Evolutionary conservation across 306 rosid species (phyloP).

Genomic region (Datisca glomerata): DNA sequence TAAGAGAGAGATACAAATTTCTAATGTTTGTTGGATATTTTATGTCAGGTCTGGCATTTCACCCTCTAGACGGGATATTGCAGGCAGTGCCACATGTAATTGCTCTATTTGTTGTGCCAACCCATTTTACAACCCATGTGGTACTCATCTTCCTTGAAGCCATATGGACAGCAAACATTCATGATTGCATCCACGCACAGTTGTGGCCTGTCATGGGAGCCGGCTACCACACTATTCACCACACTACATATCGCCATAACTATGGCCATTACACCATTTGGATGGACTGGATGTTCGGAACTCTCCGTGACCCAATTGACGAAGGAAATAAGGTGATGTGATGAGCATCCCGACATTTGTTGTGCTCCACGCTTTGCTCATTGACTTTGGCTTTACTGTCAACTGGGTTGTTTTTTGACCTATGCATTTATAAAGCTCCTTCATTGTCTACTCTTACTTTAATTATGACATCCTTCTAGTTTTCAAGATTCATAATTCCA

Average conservation of each 20-base stretch:
- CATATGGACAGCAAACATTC: conserved; percentile 86
- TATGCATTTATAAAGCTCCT: too few relatives aligned
- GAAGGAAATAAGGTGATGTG: conserved; percentile 35
- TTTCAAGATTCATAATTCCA: too few relatives aligned
- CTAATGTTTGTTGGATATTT: too few relatives aligned
- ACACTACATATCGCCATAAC: conserved; percentile 81
- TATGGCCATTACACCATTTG: conserved; percentile 82
- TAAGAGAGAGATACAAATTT: too few relatives aligned
- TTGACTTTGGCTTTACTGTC: too few relatives aligned
- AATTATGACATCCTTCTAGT: too few relatives aligned
- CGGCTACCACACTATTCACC: conserved; percentile 94
- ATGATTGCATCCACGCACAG: conserved; percentile 67
- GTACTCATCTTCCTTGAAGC: too few relatives aligned
- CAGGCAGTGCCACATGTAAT: conserved; percentile 73
- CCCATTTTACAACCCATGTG: conserved; percentile 60
- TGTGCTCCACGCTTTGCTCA: too few relatives aligned
- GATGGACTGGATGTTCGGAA: conserved; percentile 99
- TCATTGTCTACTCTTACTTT: too few relatives aligned
- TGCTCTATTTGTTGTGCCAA: conserved; percentile 55
- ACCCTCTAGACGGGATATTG: conserved; percentile 86
- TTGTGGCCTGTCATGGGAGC: conserved; percentile 97
- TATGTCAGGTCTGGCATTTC: conserved; percentile 86
- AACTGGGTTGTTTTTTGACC: too few relatives aligned
- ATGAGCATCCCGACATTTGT: too few relatives aligned
- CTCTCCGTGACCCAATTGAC: conserved; percentile 63